phyloP scores from a whole-genome alignment of 805 yeast species.

The Grigorovia humatica region DNA sequence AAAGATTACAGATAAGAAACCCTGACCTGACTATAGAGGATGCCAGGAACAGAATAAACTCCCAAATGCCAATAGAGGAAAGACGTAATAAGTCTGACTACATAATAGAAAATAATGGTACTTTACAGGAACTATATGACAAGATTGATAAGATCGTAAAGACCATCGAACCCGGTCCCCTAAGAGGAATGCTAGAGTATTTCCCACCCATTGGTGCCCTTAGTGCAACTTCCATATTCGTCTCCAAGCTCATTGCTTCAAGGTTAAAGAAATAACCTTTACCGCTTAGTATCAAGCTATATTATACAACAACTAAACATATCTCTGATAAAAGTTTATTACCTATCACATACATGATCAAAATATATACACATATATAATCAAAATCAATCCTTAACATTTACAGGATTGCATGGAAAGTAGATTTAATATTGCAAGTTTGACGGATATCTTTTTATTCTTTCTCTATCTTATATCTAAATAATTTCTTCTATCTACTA shows the following conservation, averaged over 20 bases:
- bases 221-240: constrained; percentile 23
- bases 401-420: not conserved
- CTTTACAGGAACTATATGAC: constrained; percentile 34
- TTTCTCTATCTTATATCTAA: not conserved
- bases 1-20: constrained; percentile 57
- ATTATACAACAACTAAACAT: not conserved
- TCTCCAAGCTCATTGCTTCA: constrained; percentile 14
- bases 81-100: constrained; percentile 53
- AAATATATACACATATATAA: too few species aligned
- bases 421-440: too few species aligned
- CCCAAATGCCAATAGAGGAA: constrained; percentile 62
- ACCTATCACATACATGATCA: not conserved
- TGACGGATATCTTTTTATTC: too few species aligned
- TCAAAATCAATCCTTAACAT: too few species aligned
- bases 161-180: constrained; percentile 31
- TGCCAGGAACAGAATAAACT: constrained; percentile 57
- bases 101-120: constrained; percentile 52
- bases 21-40: constrained; percentile 55
- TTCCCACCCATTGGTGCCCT: constrained; percentile 35
- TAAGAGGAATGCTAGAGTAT: constrained; percentile 26
- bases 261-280: constrained; percentile 1
- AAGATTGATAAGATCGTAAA: constrained; percentile 34
- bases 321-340: too few species aligned
- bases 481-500: not conserved
- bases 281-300: not conserved